phyloP scores from a whole-genome alignment of 805 yeast genomes.

The Candida dajiaensis region DNA sequence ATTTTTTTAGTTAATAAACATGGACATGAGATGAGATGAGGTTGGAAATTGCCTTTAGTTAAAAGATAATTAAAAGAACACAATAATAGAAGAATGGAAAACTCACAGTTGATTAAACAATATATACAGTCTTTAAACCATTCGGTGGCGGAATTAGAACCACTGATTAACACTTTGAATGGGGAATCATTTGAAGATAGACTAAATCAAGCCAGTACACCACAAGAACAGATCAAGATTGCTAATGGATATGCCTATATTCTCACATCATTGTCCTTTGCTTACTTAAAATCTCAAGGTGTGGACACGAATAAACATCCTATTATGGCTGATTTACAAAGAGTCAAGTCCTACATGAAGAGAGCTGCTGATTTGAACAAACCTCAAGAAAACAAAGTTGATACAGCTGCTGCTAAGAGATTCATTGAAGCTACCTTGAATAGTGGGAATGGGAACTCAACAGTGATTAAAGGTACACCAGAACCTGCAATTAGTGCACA shows the following conservation, averaged over 20 bases:
- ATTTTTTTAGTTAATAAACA: background rate
- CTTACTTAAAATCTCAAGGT: slow-evolving; percentile 56
- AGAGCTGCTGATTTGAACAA: slow-evolving; percentile 33
- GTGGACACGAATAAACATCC: slow-evolving; percentile 51
- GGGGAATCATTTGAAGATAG: slow-evolving; percentile 35
- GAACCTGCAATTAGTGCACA: slow-evolving; percentile 48
- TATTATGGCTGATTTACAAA: slow-evolving; percentile 57
- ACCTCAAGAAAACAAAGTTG: slow-evolving; percentile 7
- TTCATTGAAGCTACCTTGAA: slow-evolving; percentile 43
- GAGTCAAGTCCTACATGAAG: slow-evolving; percentile 65
- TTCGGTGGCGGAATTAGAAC: slow-evolving; percentile 31
- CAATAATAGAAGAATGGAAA: slow-evolving; percentile 34
- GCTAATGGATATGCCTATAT: slow-evolving; percentile 41
- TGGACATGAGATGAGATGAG: background rate
- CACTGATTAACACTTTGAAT: slow-evolving; percentile 31
- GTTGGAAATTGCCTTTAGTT: background rate
- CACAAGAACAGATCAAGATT: slow-evolving; percentile 7
- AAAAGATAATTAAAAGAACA: no score
- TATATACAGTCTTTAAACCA: slow-evolving; percentile 34
- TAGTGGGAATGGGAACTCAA: slow-evolving; percentile 13
- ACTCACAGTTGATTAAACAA: slow-evolving; percentile 34
- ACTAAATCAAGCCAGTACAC: background rate
- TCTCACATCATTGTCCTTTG: slow-evolving; percentile 49
- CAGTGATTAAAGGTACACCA: slow-evolving; percentile 15
- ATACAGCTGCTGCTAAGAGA: slow-evolving; percentile 37